Conservation (phyloP, 2,329 filamentous ascomycete genomes). For the Pseudogymnoascus sp. region DNA sequence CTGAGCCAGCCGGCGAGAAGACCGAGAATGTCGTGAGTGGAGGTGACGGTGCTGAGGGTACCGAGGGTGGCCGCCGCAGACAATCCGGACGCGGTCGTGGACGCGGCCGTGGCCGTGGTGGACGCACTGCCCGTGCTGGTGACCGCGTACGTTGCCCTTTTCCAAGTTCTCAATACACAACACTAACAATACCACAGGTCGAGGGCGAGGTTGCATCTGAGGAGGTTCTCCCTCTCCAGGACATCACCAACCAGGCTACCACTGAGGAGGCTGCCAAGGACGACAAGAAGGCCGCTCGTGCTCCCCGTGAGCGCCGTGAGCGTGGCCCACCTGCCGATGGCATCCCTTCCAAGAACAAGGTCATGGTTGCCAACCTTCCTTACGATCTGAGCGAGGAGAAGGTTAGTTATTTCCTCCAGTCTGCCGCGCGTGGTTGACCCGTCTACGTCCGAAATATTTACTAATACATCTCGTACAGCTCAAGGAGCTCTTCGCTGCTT, state of each 20-base stretch:
- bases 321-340: slow-evolving; percentile 95
- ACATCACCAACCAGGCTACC: slow-evolving; percentile 51
- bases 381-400: slow-evolving; percentile 98
- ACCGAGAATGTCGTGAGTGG: slow-evolving; percentile 61
- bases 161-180: neutral
- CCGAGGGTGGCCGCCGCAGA: slow-evolving; percentile 56
- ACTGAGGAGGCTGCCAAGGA: slow-evolving; percentile 43
- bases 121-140: slow-evolving; percentile 53
- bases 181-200: neutral
- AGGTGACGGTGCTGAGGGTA: slow-evolving; percentile 59
- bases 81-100: slow-evolving; percentile 59
- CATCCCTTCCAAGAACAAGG: slow-evolving; percentile 98
- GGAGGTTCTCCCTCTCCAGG: slow-evolving; percentile 51
- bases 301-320: slow-evolving; percentile 59
- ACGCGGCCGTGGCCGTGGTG: slow-evolving; percentile 59
- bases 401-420: slow-evolving; percentile 44
- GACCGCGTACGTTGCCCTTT: slow-evolving; percentile 49
- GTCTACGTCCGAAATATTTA: neutral
- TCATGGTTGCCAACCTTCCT: slow-evolving; percentile 99
- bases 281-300: slow-evolving; percentile 32
- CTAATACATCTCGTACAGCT: slow-evolving; percentile 50
- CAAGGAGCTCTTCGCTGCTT: slow-evolving; percentile 91
- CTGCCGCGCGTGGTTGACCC: neutral
- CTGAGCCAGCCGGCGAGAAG: slow-evolving; percentile 76
- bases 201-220: slow-evolving; percentile 33